phyloP scores from a whole-genome alignment of 2,329 filamentous ascomycete genomes.

The Claviceps quebecensis region DNA sequence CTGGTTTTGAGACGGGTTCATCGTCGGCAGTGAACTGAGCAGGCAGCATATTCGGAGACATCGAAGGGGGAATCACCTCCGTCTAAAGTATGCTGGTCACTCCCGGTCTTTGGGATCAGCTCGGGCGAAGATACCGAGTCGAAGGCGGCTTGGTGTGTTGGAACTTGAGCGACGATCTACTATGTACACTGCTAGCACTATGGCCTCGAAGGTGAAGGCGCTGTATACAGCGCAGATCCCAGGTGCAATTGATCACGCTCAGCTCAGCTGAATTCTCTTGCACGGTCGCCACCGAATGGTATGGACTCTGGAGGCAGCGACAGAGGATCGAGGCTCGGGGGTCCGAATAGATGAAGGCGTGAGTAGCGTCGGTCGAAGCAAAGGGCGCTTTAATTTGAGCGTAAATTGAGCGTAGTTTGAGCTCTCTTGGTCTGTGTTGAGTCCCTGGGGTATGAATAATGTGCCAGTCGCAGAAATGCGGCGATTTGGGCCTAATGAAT shows the following conservation, averaged over 20 bases:
- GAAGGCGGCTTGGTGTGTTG: conserved; percentile 11
- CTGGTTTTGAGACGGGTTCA: background rate
- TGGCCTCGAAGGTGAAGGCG: background rate
- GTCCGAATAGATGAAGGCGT: background rate
- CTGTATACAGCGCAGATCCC: conserved; percentile 6
- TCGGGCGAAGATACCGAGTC: conserved; percentile 6
- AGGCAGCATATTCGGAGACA: conserved; percentile 15
- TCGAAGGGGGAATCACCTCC: conserved; percentile 13
- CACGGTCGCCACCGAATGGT: background rate
- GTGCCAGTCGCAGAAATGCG: background rate
- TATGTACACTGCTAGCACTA: background rate
- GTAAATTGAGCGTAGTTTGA: background rate
- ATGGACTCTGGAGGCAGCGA: background rate
- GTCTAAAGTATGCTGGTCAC: background rate
- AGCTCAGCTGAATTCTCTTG: background rate
- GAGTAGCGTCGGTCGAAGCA: background rate
- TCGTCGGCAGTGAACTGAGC: background rate
- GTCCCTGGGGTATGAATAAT: background rate
- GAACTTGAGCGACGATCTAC: background rate
- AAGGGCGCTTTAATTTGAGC: background rate
- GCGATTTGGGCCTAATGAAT: background rate
- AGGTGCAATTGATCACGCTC: background rate
- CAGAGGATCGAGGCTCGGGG: background rate
- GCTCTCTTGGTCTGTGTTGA: background rate
- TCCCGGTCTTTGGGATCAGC: background rate